Conservation (phyloP, 2,329 filamentous ascomycete species). For the Trichoderma koningiopsis region DNA sequence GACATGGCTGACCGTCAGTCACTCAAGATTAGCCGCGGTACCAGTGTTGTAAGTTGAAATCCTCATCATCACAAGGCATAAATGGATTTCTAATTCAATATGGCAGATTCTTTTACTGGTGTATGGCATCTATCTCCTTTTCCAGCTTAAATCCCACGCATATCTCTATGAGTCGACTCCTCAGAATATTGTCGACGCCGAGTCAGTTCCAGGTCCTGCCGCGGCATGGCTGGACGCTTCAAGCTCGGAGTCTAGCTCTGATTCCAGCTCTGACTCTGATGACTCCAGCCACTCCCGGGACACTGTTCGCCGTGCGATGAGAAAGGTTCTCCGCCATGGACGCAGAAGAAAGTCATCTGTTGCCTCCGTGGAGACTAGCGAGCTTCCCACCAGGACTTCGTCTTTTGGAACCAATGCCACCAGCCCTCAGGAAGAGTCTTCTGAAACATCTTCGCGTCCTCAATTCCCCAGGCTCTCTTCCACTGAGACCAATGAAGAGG, state of each 20-base stretch:
- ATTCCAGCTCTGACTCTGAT: slow-evolving; percentile 70
- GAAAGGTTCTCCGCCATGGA: slow-evolving; percentile 70
- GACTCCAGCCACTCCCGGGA: slow-evolving; percentile 56
- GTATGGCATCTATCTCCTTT: slow-evolving; percentile 81
- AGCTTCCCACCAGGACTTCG: slow-evolving; percentile 42
- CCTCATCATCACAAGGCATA: neutral
- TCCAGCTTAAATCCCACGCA: slow-evolving; percentile 88
- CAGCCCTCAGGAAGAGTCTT: slow-evolving; percentile 42
- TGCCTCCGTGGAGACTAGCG: slow-evolving; percentile 63
- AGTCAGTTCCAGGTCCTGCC: slow-evolving; percentile 81
- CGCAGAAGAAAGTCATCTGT: slow-evolving; percentile 76
- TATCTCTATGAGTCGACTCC: slow-evolving; percentile 93
- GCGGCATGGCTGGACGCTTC: slow-evolving; percentile 80
- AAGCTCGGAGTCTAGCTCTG: slow-evolving; percentile 56
- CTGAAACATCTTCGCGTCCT: slow-evolving; percentile 43
- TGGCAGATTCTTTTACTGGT: slow-evolving; percentile 72
- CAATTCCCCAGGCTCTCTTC: slow-evolving; percentile 42
- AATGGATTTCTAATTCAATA: neutral
- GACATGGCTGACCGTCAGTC: slow-evolving; percentile 67
- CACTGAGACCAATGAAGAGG: slow-evolving; percentile 47
- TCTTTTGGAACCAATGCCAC: slow-evolving; percentile 46
- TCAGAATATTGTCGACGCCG: slow-evolving; percentile 89
- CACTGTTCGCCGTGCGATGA: slow-evolving; percentile 75
- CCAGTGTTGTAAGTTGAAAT: slow-evolving; percentile 68
- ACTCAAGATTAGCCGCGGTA: slow-evolving; percentile 84